phyloP scores from a whole-genome alignment of 805 yeast genomes.

The Saccharomyces eubayanus region DNA sequence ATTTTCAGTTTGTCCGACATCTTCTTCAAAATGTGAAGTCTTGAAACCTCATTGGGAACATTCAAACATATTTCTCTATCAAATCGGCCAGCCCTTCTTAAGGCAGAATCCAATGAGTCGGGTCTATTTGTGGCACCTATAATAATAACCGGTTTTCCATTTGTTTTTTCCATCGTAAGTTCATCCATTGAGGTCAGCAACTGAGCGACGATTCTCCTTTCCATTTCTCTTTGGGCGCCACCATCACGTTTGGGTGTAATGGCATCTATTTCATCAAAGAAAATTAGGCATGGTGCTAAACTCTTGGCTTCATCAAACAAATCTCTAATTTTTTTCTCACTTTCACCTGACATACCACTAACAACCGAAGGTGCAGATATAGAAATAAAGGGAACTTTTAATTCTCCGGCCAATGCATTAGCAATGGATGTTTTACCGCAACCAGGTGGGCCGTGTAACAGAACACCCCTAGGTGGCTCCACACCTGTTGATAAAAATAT shows the following conservation, averaged over 20 bases:
- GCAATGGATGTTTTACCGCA: slow-evolving; percentile 98
- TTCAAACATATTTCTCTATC: slow-evolving; percentile 89
- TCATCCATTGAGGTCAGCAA: slow-evolving; percentile 92
- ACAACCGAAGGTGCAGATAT: slow-evolving; percentile 94
- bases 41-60: slow-evolving; percentile 84
- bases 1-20: slow-evolving; percentile 63
- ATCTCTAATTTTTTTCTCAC: slow-evolving; percentile 89
- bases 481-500: slow-evolving; percentile 81
- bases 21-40: slow-evolving; percentile 65
- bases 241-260: slow-evolving; percentile 97
- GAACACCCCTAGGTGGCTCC: slow-evolving; percentile 89
- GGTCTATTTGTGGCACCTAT: slow-evolving; percentile 97
- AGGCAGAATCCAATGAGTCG: slow-evolving; percentile 87
- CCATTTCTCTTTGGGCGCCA: slow-evolving; percentile 93
- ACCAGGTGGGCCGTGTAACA: slow-evolving; percentile 97
- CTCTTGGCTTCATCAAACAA: slow-evolving; percentile 85
- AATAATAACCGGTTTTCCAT: slow-evolving; percentile 85
- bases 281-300: slow-evolving; percentile 86
- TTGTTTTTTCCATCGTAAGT: slow-evolving; percentile 76
- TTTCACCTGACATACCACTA: slow-evolving; percentile 98
- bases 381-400: slow-evolving; percentile 85
- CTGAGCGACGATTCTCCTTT: slow-evolving; percentile 92
- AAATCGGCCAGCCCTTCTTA: slow-evolving; percentile 93
- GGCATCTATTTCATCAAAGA: slow-evolving; percentile 95
- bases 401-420: slow-evolving; percentile 89